These are phyloP conservation scores for Bolboschoenoplectus hybrid DNA, from an alignment of 202 grass and related monocot species.

Conservation along the genomic window DNA sequence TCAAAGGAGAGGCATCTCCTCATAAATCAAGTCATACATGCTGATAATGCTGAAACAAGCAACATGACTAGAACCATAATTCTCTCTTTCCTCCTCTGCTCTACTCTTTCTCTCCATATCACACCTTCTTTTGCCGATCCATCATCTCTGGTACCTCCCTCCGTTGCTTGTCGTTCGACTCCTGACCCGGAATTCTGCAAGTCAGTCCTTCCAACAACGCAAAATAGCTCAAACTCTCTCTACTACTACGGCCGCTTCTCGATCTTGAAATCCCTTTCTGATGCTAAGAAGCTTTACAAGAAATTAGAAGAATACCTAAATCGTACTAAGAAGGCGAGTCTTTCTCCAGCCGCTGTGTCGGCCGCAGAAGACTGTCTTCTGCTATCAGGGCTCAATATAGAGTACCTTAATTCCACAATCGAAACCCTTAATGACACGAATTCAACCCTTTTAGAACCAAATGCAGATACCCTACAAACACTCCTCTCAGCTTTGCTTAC, in stretches of 20 bases:
- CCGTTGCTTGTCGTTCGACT: constrained; percentile 24
- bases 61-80: constrained; percentile 27
- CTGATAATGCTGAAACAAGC: background rate
- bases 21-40: background rate
- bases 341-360: constrained; percentile 20
- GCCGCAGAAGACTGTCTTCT: constrained; percentile 37
- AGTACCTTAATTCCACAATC: constrained; percentile 35
- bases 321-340: background rate
- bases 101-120: constrained; percentile 12
- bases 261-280: constrained; percentile 30
- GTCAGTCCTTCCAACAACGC: constrained; percentile 23
- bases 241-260: constrained; percentile 37
- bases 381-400: constrained; percentile 34
- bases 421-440: constrained; percentile 17
- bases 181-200: constrained; percentile 36
- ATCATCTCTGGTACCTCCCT: background rate
- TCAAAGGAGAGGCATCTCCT: background rate
- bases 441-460: constrained; percentile 18
- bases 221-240: constrained; percentile 24
- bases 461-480: constrained; percentile 38
- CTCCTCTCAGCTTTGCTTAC: constrained; percentile 45
- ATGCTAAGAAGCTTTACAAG: constrained; percentile 26
- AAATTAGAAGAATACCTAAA: constrained; percentile 1
- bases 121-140: constrained; percentile 23
- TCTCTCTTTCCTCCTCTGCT: background rate